These are phyloP conservation scores for Tripidium arundinaceum DNA, from an alignment of 202 grass and related monocot species.

Conservation along the genomic window DNA sequence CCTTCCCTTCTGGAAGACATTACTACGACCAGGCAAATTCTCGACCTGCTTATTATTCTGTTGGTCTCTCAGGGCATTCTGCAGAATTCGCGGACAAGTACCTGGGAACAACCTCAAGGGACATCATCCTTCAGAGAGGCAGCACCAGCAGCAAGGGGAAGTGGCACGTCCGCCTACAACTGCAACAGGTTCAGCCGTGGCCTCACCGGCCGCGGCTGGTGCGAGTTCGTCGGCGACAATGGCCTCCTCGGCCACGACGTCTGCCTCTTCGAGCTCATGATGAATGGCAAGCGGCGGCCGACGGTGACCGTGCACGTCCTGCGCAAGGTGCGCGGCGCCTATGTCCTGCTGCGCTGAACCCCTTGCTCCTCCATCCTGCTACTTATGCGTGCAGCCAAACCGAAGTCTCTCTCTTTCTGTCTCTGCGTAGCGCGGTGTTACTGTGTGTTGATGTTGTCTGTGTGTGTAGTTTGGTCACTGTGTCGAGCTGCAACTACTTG, in stretches of 20 bases:
- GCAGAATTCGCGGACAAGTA: slow-evolving; percentile 25
- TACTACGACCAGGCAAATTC: too few relatives aligned
- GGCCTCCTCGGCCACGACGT: slow-evolving; percentile 32
- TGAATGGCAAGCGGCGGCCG: neutral
- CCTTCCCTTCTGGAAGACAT: too few relatives aligned
- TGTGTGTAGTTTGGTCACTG: neutral
- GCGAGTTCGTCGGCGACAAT: slow-evolving; percentile 29
- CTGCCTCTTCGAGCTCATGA: slow-evolving; percentile 50
- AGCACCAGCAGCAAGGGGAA: too few relatives aligned
- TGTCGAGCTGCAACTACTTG: neutral
- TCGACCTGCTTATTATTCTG: neutral
- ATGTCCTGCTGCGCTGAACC: slow-evolving; percentile 24
- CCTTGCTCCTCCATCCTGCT: neutral
- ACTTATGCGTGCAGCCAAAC: neutral
- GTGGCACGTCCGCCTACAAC: slow-evolving; percentile 25
- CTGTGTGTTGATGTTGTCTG: neutral
- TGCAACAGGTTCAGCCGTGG: neutral
- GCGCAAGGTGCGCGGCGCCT: slow-evolving; percentile 27
- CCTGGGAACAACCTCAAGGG: neutral
- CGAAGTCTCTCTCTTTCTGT: neutral
- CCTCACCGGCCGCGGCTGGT: slow-evolving; percentile 32
- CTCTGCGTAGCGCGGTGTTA: neutral
- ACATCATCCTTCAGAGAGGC: slow-evolving; percentile 22
- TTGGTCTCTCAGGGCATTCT: slow-evolving; percentile 20
- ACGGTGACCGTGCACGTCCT: slow-evolving; percentile 39